Base-by-base conservation (phyloP, 1,284 basidiomycete genomes). In the Coniferiporia weirii region DNA sequence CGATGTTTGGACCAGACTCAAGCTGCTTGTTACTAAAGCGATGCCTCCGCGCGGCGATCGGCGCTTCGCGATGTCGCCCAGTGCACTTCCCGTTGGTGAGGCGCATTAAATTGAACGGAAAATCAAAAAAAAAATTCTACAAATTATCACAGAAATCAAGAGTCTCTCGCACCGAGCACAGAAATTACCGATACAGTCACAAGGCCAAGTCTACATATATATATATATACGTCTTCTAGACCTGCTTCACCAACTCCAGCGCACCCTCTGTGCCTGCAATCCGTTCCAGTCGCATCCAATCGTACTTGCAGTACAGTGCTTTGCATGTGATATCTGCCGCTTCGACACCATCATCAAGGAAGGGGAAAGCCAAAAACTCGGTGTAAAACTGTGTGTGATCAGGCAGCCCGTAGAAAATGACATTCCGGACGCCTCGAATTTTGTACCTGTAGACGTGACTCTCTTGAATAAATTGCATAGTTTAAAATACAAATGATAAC, bases 351-450 rank as follows among this genome's bases (percentile, higher is more conserved):
- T 88, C 82, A 63, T 90, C 87, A 47, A 94, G 74, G 78, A 98
- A 98, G 0, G 96, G 87, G 70, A 89, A 89, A 38, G 87, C 84
- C 36, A 98, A 73, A 63, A 94, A 79, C 70, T 99, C 97, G 0
- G 91, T 83, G 73, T 95, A 98, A 73, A 93, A 99, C 64, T 89
- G 83, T 0, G 93, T 81, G 71, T 98, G 93, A 56, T 93, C 87
- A 0, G 97, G 96, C 22, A 91, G 87, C 0, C 84, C 87, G 69
- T 98, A 99, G 74, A 98, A 99, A 32, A 98, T 78, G 59, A 98
- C 70, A 63, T 97, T 98, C 60, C 89, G 86, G 55, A 95, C 91
- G 7, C 96, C 97, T 65, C 95, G 79, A 51, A 98, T 82, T 65
- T 91, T 92, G 75, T 97, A 97, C 56, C 92, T 92, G 27, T 27